Base-by-base conservation (phyloP, 768 basidiomycete genomes). In the Amanita rimosa region DNA sequence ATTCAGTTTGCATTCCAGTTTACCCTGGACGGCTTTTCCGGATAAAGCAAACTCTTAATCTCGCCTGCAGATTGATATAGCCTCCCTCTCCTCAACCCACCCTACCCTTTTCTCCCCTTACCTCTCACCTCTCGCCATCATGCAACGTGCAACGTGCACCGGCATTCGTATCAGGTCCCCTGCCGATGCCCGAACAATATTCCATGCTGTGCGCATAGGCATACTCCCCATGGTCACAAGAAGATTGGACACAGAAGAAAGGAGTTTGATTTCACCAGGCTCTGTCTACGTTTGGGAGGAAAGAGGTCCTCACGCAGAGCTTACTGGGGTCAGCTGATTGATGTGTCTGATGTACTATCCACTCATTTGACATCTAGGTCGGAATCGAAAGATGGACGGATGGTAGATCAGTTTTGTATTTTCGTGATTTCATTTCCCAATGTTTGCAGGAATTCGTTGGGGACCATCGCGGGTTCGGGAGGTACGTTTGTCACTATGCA, bases 251-350 rank as follows among this genome's bases (percentile, higher is more conserved):
- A 78, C 78, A 14, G 84, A 85, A 52, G 87, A 90, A 62, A 70
- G 87, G 46, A 72, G 81, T 34, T 62, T 75, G 49, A 85, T 89
- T 48, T 60, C 72, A n/a, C 74, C 85, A 6, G 87, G 87, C 16
- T 78, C 78, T 44, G 81, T 88, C 6, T 90, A 85, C 56, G 86
- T 90, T 13, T 90, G 86, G 85, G 87, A 89, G 59, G 87, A 90
- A 63, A 73, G 87, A 48, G 80, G 80, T 0, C 76, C 83, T 35
- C 77, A 81, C 50, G 71, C 81, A 43, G 85, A 85, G 53, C 67
- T 83, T 24, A 83, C 82, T 50, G 83, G 85, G 53, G 83, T 86
- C 64, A 60, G 75, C 66, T 34, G 3, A 44, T 36, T 17, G 24
- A 24, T 34, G 40, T 39, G 10, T 21, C 16, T 44, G n/a, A 29